Evolutionary conservation across 331 rosid species (phyloP).

Genomic region (Rhamnella rubrinervis): DNA sequence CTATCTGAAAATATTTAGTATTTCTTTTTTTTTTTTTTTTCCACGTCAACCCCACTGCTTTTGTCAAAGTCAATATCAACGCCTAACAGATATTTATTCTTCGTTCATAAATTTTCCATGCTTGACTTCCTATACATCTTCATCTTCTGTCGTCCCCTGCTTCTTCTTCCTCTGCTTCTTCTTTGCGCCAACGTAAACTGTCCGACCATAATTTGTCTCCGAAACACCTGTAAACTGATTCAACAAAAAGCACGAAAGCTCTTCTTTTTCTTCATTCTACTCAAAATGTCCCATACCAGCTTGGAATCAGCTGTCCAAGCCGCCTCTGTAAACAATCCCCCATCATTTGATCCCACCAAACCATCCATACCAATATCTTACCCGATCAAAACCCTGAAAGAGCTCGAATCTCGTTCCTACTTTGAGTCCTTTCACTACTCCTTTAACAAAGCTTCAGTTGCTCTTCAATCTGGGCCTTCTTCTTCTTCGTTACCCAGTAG

Average conservation of each 20-base stretch:
- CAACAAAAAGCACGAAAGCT: conserved; percentile 6
- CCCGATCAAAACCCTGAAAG: conserved; percentile 78
- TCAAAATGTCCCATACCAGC: conserved; percentile 37
- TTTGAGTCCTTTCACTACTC: conserved; percentile 84
- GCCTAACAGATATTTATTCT: too few relatives aligned
- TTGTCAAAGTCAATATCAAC: too few relatives aligned
- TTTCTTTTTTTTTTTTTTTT: too few relatives aligned
- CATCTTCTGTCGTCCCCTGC: too few relatives aligned
- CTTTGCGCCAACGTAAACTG: conserved; percentile 32
- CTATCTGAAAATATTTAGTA: too few relatives aligned
- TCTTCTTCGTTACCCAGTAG: conserved; percentile 46
- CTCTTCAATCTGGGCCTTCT: conserved; percentile 29
- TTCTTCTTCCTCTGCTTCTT: conserved; percentile 9
- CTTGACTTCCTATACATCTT: too few relatives aligned
- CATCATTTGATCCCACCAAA: conserved; percentile 58
- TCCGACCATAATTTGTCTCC: conserved; percentile 21
- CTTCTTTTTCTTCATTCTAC: not conserved
- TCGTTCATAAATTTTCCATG: too few relatives aligned
- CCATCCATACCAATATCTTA: conserved; percentile 74
- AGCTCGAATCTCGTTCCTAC: conserved; percentile 68
- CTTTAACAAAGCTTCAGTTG: conserved; percentile 63
- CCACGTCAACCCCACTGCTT: too few relatives aligned
- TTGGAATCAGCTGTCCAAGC: conserved; percentile 6
- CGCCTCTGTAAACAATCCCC: conserved; percentile 15
- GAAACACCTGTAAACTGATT: conserved; percentile 23